Evolutionary conservation across 2,329 filamentous ascomycete genomes (phyloP), one percentile per base, ranked within the genome.

Genomic region (Polytolypa hystricis): DNA sequence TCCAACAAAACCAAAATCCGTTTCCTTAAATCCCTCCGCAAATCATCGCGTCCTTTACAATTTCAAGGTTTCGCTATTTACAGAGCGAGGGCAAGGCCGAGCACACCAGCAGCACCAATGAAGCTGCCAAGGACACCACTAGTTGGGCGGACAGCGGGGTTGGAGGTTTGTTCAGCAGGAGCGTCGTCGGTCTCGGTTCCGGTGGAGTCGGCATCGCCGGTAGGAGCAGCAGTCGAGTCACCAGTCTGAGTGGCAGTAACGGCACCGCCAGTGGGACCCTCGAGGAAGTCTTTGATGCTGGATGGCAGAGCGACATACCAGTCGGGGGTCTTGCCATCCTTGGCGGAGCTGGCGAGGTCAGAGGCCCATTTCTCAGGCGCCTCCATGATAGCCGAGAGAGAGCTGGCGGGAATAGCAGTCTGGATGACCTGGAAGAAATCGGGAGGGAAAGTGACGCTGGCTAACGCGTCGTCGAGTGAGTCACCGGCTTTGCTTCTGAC

Each of bases 51-150:
- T n/a, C n/a, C n/a, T n/a, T n/a, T n/a, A n/a, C n/a, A n/a, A n/a
- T n/a, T n/a, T n/a, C n/a, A n/a, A n/a, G n/a, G n/a, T n/a, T n/a
- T n/a, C 14, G 32, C n/a, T 7, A 26, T 34, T 39, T 46, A 47
- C 35, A 47, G 27, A 27, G 34, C 34, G 33, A 46, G 30, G 9
- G 43, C 45, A 9, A 47, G 34, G 18, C 45, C 45, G 16, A 47
- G 36, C 4, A 47, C 31, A 30, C 45, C 45, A 32, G 43, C 45
- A 29, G 38, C 45, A 31, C 45, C 45, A 27, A 40, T 43, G 18
- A 47, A 16, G 23, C 38, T 36, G 26, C 40, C 44, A 17, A 38
- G 11, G 19, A 44, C 15, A 21, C 41, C 41, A 12, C 39, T 38
- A 33, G 41, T 42, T 6, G 37, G 19, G 16, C 33, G 41, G 16